Conservation (phyloP, 768 basidiomycete species). For the Leccinum truebloodii region DNA sequence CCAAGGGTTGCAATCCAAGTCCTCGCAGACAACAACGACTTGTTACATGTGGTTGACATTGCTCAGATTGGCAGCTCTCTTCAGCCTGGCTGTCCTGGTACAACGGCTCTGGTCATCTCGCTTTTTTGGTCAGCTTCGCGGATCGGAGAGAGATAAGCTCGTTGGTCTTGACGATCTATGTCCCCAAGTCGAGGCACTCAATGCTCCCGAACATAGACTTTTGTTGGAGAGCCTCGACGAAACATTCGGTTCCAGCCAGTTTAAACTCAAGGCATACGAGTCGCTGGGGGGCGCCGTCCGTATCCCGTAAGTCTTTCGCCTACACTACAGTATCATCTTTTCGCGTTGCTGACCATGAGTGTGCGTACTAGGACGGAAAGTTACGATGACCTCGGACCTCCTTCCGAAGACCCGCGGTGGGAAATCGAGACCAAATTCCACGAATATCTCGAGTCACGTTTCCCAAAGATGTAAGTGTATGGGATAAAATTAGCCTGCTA, state of each 20-base stretch:
- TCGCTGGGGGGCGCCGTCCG: constrained; percentile 38
- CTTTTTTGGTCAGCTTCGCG: background rate
- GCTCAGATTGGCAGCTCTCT: constrained; percentile 4
- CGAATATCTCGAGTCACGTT: constrained; percentile 42
- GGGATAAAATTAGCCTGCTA: background rate
- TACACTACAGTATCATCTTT: background rate
- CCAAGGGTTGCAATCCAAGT: background rate
- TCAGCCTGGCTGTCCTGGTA: constrained; percentile 12
- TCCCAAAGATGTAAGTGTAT: constrained; percentile 55
- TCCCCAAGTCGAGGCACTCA: constrained; percentile 27
- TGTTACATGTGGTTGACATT: background rate
- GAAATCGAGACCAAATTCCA: constrained; percentile 29
- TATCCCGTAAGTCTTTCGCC: constrained; percentile 28
- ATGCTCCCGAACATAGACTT: constrained; percentile 11
- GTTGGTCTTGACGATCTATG: constrained; percentile 21
- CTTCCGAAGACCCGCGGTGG: constrained; percentile 50
- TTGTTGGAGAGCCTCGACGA: constrained; percentile 29
- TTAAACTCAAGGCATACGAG: constrained; percentile 32
- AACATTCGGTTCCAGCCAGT: constrained; percentile 23
- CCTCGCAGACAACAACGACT: background rate
- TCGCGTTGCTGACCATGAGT: background rate
- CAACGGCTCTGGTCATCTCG: constrained; percentile 7
- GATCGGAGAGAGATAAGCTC: background rate
- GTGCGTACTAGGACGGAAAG: constrained; percentile 48
- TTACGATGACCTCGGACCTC: constrained; percentile 48